These are phyloP conservation scores for Blastomyces percursus DNA, from an alignment of 2,329 filamentous ascomycete species.

Conservation along the genomic window DNA sequence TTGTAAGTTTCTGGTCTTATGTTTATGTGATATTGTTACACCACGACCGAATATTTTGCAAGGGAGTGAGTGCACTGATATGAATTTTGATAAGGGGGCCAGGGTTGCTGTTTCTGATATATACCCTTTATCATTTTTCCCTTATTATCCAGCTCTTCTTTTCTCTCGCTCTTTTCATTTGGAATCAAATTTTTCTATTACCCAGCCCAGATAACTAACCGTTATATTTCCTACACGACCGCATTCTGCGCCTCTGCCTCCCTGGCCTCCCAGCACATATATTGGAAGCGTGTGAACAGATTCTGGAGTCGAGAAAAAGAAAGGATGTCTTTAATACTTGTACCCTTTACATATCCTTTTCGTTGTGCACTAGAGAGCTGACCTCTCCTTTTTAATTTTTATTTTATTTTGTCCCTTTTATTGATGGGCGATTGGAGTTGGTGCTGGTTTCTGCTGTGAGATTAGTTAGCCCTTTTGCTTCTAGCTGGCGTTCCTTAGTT, in stretches of 20 bases:
- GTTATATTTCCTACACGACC: not conserved
- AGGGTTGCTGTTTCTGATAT: not conserved
- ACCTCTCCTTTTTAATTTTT: not conserved
- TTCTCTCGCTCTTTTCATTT: not conserved
- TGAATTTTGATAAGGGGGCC: not conserved
- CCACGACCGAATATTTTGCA: not conserved
- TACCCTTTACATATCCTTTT: not conserved
- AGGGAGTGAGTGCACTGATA: not conserved
- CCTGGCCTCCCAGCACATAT: not conserved
- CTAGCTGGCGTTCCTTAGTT: not conserved
- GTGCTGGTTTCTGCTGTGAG: not conserved
- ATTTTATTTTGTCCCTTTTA: not conserved
- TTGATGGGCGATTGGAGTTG: not conserved
- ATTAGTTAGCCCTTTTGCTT: not conserved
- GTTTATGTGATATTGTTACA: not conserved
- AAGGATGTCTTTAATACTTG: not conserved
- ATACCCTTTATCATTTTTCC: not conserved
- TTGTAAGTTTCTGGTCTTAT: not conserved
- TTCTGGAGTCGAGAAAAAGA: not conserved
- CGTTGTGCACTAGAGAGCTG: not conserved
- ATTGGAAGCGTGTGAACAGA: not conserved
- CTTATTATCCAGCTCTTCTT: not conserved
- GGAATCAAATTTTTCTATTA: not conserved
- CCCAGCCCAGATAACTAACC: not conserved
- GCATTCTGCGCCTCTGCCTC: not conserved